Percentiles rank a stretch among this genome's conserved stretches.
These are phyloP conservation scores for Moricandia moricandioides DNA, from an alignment of 345 rosid genomes.

Conservation along the genomic window DNA sequence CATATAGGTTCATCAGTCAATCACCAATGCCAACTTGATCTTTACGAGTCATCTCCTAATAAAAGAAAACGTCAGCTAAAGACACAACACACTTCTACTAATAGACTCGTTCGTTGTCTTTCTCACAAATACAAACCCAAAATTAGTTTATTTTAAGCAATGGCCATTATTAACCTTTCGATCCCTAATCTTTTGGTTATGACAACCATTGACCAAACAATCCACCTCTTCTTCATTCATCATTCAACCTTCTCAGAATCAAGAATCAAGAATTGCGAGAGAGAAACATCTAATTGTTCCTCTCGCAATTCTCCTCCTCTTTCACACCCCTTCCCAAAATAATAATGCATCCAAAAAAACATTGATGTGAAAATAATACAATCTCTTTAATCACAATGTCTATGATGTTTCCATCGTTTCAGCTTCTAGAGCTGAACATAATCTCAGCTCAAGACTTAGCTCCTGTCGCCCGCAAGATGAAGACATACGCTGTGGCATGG, in stretches of 20 bases:
- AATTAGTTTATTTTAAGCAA: not conserved
- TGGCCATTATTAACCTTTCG: constrained; percentile 5
- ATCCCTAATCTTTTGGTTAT: not conserved
- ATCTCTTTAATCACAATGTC: constrained; percentile 31
- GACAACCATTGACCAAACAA: constrained; percentile 13
- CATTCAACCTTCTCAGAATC: not conserved
- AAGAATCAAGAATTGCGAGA: constrained; percentile 18
- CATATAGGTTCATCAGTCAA: too few species aligned
- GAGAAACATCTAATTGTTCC: not conserved
- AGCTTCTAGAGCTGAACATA: constrained; percentile 71
- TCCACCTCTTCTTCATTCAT: constrained; percentile 7
- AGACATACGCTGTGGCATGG: constrained; percentile 86
- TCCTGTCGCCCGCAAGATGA: constrained; percentile 55
- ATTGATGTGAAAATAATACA: not conserved
- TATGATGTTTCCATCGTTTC: constrained; percentile 55
- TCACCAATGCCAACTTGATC: not conserved
- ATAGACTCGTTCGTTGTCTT: constrained; percentile 14
- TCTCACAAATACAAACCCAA: constrained; percentile 13
- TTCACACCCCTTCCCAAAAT: not conserved
- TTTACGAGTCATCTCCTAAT: not conserved
- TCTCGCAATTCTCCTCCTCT: constrained; percentile 27
- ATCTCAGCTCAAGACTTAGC: constrained; percentile 82
- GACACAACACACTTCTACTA: constrained; percentile 11
- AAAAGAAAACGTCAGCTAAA: not conserved
- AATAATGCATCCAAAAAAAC: not conserved